A percentile compares a stretch with the other conserved stretches of the same genome.
Conservation (phyloP, 2,329 filamentous ascomycete species). For the Sclerotinia nivalis region DNA sequence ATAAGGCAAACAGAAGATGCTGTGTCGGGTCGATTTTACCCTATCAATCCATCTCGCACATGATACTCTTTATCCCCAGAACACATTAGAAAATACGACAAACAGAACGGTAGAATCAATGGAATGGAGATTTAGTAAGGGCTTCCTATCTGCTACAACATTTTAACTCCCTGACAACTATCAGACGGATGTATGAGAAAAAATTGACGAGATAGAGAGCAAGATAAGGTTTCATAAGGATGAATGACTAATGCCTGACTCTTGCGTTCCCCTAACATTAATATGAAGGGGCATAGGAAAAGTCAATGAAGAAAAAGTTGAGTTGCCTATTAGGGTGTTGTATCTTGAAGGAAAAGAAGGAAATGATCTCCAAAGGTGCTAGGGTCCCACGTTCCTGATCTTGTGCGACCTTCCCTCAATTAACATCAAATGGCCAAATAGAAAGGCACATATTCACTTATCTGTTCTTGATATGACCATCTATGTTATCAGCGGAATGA, state of each 20-base stretch:
- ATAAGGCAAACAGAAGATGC: slow-evolving; percentile 16
- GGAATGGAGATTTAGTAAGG: neutral
- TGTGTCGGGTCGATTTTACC: slow-evolving; percentile 1
- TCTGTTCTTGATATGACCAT: slow-evolving; percentile 1
- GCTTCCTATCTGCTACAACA: neutral
- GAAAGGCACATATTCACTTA: slow-evolving; percentile 13
- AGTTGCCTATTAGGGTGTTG: slow-evolving; percentile 4
- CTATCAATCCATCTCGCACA: slow-evolving; percentile 8
- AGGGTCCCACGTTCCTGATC: slow-evolving; percentile 5
- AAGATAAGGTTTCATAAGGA: slow-evolving; percentile 9
- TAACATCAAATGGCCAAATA: slow-evolving; percentile 13
- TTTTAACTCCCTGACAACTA: slow-evolving; percentile 16
- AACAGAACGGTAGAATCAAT: neutral
- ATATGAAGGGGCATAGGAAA: neutral
- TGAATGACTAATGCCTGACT: neutral
- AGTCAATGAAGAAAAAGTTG: neutral
- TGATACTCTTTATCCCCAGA: slow-evolving; percentile 9
- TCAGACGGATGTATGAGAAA: neutral
- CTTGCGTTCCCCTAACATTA: neutral
- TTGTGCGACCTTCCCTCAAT: slow-evolving; percentile 11
- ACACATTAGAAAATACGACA: slow-evolving; percentile 8
- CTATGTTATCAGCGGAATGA: slow-evolving; percentile 16
- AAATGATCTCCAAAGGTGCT: slow-evolving; percentile 19
- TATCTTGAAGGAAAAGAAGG: slow-evolving; percentile 13
- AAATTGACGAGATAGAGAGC: neutral